Evolutionary conservation across 192 early-diverging fungal genomes (phyloP).

Genomic region (Backusella tuberculispora): DNA sequence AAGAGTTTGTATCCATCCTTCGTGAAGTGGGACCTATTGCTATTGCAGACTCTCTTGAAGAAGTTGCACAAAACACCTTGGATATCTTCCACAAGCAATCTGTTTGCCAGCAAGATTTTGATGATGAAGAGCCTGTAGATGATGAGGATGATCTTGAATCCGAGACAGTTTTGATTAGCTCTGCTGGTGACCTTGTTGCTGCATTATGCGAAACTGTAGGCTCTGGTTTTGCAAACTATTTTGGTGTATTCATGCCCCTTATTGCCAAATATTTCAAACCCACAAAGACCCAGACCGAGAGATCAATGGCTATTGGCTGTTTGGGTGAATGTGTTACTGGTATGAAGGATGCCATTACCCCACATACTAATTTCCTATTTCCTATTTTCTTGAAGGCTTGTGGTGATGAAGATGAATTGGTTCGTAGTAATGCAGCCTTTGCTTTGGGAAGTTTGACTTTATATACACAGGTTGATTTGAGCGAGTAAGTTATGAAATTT

Average conservation of each 20-base stretch:
- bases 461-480: slow-evolving; percentile 68
- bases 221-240: slow-evolving; percentile 69
- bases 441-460: slow-evolving; percentile 74
- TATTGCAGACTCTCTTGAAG: slow-evolving; percentile 52
- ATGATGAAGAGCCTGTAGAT: slow-evolving; percentile 61
- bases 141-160: slow-evolving; percentile 86
- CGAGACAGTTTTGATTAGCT: slow-evolving; percentile 78
- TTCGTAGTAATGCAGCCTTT: slow-evolving; percentile 86
- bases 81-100: slow-evolving; percentile 74
- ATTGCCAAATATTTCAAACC: slow-evolving; percentile 83
- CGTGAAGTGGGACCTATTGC: slow-evolving; percentile 74
- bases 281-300: slow-evolving; percentile 68
- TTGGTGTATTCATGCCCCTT: slow-evolving; percentile 78
- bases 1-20: slow-evolving; percentile 70
- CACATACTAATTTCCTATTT: slow-evolving; percentile 67
- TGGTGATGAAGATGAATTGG: slow-evolving; percentile 77
- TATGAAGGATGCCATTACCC: slow-evolving; percentile 58
- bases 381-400: slow-evolving; percentile 71
- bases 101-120: slow-evolving; percentile 71
- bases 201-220: slow-evolving; percentile 75
- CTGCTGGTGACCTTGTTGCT: slow-evolving; percentile 82
- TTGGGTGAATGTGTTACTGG: slow-evolving; percentile 78
- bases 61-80: slow-evolving; percentile 42
- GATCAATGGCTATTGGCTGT: slow-evolving; percentile 89
- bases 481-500: slow-evolving; percentile 46